Evolutionary conservation across 176 grass and related monocot species (phyloP).

Genomic region (Triticum timopheevii): DNA sequence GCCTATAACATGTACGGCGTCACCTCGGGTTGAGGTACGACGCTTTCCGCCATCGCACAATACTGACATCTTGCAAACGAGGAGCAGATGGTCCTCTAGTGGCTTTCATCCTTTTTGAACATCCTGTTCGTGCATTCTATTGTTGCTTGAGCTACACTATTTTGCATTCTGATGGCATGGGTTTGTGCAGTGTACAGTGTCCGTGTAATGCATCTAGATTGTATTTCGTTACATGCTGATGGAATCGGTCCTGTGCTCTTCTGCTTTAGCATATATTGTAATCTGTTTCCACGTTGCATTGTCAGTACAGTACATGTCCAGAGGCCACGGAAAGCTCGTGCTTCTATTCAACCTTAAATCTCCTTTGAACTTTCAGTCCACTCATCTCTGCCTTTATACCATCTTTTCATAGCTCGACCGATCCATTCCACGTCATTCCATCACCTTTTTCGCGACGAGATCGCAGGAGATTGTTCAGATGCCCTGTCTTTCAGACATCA

Average conservation of each 20-base stretch:
- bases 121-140: too few relatives aligned
- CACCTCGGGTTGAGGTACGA: too few relatives aligned
- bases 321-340: conserved; percentile 24
- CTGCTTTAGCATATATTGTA: conserved; percentile 29
- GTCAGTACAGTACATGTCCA: not conserved
- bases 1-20: too few relatives aligned
- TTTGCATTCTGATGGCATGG: not conserved
- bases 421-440: not conserved
- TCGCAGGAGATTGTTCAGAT: conserved; percentile 14
- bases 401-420: not conserved
- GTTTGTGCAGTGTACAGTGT: too few relatives aligned
- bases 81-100: too few relatives aligned
- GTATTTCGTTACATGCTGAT: not conserved
- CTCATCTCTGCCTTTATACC: conserved; percentile 19
- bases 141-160: too few relatives aligned
- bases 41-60: too few relatives aligned
- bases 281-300: conserved; percentile 17
- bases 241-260: conserved; percentile 25
- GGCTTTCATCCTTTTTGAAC: too few relatives aligned
- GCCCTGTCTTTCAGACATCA: not conserved
- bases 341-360: not conserved
- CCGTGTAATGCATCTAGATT: not conserved
- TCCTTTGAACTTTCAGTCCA: not conserved
- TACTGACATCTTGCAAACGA: too few relatives aligned
- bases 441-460: conserved; percentile 9